Base-by-base conservation (phyloP, 768 basidiomycete genomes). In the Coprinellus micaceus region DNA sequence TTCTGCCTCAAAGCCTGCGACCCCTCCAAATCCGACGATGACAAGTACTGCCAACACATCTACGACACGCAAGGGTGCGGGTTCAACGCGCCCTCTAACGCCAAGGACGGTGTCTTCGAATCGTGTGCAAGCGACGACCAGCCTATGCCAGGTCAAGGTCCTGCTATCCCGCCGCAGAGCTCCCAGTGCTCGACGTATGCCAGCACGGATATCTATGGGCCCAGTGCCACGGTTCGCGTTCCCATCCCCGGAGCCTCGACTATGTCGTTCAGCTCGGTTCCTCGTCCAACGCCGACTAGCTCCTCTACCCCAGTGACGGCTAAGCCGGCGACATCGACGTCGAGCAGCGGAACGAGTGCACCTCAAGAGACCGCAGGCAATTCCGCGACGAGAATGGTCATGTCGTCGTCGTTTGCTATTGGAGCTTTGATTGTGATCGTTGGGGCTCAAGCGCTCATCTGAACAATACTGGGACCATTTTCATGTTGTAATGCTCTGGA, bases 1-100 rank as follows among this genome's bases (percentile, higher is more conserved):
- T 86, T 88, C 76, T 92, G 89, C 69, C 63, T 88, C 60, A 91
- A 91, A 69, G 73, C 79, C 0, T 92, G 89, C 73, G 82, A 89
- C 63, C 84, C 84, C 2, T 59, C 67, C 0, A 71, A 73, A 10
- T 61, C 78, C 12, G 76, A 82, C 61, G 75, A 79, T 0, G 71
- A 73, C 4, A 64, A 71, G 17, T 79, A 67, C 62, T 91, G 89
- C 73, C 74, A 88, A 66, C 85, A 92, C 75, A 78, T 83, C 59
- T 86, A 75, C 59, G 84, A 86, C 64, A 83, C 82, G 51, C 80
- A 85, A 36, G 86, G 86, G 5, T 80, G 82, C 52, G 59, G 54
- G 3, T 85, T 81, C 72, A 88, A 86, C 64, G 83, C 77, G 26
- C 85, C 85, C 9, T 79, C 77, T 61, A 65, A 70, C 19, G 82